Evolutionary conservation across 371 early-diverging fungal species (phyloP), one percentile per base, ranked within the genome.

Genomic region (Amoeboradix gromovi): DNA sequence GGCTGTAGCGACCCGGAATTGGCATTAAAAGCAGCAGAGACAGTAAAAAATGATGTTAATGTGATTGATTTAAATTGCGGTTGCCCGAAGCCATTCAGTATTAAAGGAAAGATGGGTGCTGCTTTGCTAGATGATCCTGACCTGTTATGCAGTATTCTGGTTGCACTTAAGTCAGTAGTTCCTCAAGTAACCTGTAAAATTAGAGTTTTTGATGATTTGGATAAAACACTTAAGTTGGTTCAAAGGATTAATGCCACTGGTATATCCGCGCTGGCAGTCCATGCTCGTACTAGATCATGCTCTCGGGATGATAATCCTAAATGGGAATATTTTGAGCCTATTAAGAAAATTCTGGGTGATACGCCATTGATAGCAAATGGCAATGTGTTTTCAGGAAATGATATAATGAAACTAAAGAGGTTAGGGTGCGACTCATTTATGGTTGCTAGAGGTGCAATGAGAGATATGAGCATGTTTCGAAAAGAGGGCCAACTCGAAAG

Each of bases 31-130:
- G 96, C 96, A 0, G 95, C 94, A 0, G 74, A 81, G 67, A 80
- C 78, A 28, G 85, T 94, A 85, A 86, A 82, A 30, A 76, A 85
- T 67, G 95, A 94, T 77, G 90, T 89, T 0, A 78, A 87, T 28
- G 92, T 85, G 0, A 82, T 94, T 66, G 94, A 94, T 77, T 72
- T 96, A 68, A 96, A 96, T 77, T 96, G 96, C 75, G 96, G 96
- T 1, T 96, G 96, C 71, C 96, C 95, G 0, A 94, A 93, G 72
- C 80, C 82, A 71, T 96, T 96, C 72, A 92, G 92, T 0, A 74
- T 93, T n/a, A 83, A 84, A 66, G 90, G 86, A 28, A 91, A 92
- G 12, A 94, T 94, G 95, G 96, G 96, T 17, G 90, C 93, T 1
- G 92, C 92, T 5, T 77, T 95, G 66, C 76, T 95, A 69, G 75